Conservation (phyloP, 495 filamentous ascomycete genomes). For the Penicillium verhagenii region DNA sequence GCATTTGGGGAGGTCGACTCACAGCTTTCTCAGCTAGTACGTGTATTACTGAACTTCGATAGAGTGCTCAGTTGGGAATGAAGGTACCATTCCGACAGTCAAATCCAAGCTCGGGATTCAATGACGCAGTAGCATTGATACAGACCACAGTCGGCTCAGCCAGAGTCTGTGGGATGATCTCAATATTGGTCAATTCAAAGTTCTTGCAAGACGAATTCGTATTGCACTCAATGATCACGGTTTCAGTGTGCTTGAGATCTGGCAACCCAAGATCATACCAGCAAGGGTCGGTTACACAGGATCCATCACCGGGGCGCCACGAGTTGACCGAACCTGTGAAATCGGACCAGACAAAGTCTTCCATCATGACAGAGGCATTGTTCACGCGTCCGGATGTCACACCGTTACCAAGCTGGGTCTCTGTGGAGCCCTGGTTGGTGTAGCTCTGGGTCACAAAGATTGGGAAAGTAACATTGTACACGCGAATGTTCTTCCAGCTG, state of each 20-base stretch:
- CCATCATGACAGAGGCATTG: constrained; percentile 36
- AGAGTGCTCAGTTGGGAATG: constrained; percentile 9
- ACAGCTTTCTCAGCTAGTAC: no score
- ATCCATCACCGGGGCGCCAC: constrained; percentile 36
- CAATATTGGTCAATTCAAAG: constrained; percentile 29
- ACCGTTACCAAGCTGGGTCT: constrained; percentile 21
- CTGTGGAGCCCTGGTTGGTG: constrained; percentile 31
- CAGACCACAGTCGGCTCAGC: constrained; percentile 29
- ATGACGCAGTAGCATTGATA: constrained; percentile 32
- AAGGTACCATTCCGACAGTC: constrained; percentile 37
- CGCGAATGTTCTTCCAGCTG: constrained; percentile 41
- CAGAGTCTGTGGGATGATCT: constrained; percentile 35
- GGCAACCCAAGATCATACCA: constrained; percentile 39
- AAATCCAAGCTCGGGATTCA: constrained; percentile 38
- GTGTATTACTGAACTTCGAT: no score
- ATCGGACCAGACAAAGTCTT: constrained; percentile 38
- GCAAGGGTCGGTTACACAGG: constrained; percentile 42
- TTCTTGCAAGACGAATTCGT: constrained; percentile 35
- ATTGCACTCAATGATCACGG: constrained; percentile 39
- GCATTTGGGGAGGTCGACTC: no score
- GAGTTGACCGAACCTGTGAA: constrained; percentile 44
- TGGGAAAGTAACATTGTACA: constrained; percentile 46
- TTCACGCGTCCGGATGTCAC: constrained; percentile 15
- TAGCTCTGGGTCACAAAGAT: constrained; percentile 46
- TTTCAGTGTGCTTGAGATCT: constrained; percentile 36